phyloP scores from a whole-genome alignment of 176 grass and related monocot genomes.

The Hordeum marinum region DNA sequence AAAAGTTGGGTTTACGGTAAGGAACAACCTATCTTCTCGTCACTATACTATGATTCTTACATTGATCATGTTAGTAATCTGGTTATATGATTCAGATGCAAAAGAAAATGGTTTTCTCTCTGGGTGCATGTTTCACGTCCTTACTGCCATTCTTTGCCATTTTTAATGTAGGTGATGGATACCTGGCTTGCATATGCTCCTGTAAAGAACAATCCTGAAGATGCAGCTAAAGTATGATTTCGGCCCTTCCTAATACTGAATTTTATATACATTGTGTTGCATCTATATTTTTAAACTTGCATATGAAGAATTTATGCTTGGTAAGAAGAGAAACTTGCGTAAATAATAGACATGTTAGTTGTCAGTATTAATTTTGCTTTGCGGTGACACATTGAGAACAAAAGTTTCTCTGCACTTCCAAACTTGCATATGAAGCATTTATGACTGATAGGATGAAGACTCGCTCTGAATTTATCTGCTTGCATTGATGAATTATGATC shows the following conservation, averaged over 20 bases:
- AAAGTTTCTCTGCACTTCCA: not conserved
- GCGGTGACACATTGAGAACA: not conserved
- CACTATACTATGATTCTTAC: not conserved
- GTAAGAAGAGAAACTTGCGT: too few relatives aligned
- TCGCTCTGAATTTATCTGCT: not conserved
- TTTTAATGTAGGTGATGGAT: slow-evolving; percentile 68
- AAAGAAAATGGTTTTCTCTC: not conserved
- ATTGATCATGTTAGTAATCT: not conserved
- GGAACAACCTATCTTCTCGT: not conserved
- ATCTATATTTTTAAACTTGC: not conserved
- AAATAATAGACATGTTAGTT: not conserved
- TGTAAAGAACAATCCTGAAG: slow-evolving; percentile 98
- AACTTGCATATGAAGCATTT: not conserved
- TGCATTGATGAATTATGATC: not conserved
- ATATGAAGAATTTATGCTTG: not conserved
- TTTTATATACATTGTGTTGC: not conserved
- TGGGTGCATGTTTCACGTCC: not conserved
- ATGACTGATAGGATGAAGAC: not conserved
- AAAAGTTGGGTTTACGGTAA: slow-evolving; percentile 98
- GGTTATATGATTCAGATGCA: not conserved
- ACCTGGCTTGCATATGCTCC: slow-evolving; percentile 95
- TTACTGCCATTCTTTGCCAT: not conserved
- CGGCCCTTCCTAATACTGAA: not conserved
- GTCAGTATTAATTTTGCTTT: not conserved
- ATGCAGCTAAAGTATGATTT: slow-evolving; percentile 80